Conservation (phyloP, 2,329 filamentous ascomycete genomes). For the Tolypocladium sp. region DNA sequence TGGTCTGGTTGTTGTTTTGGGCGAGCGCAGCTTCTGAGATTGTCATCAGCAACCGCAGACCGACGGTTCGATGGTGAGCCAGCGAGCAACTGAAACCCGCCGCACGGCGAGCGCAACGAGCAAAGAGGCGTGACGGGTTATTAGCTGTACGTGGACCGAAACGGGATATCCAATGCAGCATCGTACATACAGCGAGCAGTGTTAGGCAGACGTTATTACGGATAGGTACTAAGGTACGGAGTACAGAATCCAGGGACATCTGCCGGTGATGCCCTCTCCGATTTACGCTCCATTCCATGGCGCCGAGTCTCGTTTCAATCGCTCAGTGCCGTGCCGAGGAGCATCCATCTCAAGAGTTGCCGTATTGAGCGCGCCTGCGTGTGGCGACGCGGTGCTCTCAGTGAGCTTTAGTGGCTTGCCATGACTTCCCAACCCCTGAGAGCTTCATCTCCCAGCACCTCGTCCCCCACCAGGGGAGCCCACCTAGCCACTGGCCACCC, state of each 20-base stretch:
- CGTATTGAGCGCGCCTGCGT: background rate
- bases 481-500: background rate
- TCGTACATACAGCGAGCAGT: background rate
- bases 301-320: background rate
- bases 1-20: background rate
- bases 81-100: background rate
- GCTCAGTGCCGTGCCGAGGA: background rate
- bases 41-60: background rate
- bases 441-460: background rate
- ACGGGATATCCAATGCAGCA: background rate
- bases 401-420: background rate
- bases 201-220: background rate
- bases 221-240: too few species aligned
- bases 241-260: background rate
- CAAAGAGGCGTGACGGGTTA: background rate
- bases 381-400: too few species aligned
- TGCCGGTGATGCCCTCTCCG: background rate
- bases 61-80: background rate
- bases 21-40: background rate
- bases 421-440: background rate
- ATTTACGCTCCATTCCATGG: background rate
- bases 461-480: background rate
- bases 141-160: background rate
- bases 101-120: background rate
- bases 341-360: background rate